Evolutionary conservation across 2,329 filamentous ascomycete species (phyloP), one percentile per base, ranked within the genome.

Genomic region (Nigrospora osmanthi): DNA sequence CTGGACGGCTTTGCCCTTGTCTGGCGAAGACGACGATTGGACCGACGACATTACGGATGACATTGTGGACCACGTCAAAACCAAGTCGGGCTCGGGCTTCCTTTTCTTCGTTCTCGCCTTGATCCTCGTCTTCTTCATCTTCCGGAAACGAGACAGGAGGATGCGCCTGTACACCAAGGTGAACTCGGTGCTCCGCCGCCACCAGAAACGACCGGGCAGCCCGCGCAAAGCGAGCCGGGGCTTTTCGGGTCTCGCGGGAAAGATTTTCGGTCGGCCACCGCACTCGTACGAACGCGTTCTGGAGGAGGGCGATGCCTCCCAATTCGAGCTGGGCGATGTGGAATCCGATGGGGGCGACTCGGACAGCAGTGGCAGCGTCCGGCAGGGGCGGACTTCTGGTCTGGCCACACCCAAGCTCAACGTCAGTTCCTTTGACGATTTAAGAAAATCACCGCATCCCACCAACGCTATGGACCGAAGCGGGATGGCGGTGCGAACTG

Each of bases 221-320:
- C 64, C 69, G 12, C 64, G 68, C 36, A 76, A 74, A 48, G 65
- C 52, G 45, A 63, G 67, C 9, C 63, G 69, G 11, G 69, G 73
- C 6, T 66, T 80, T 46, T 72, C 75, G 16, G 59, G 57, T 1
- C 58, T 77, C 55, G 73, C 75, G 9, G 75, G 74, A 50, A 87
- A 85, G 58, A 64, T 93, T 5, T 85, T 94, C 49, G 77, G 76
- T 13, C 74, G 78, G 6, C 66, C 62, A 41, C 65, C 69, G 1
- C 59, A 71, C 9, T 70, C 76, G 3, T 96, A 96, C 58, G 90
- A 96, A 59, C 82, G 89, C 30, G 84, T 96, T 3, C 68, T 94
- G 42, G 89, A 96, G 65, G 86, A 90, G 53, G 89, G 86, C 12
- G 78, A 80, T n/a, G 67, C 69, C 11, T 69, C 78, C 44, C 84